These are phyloP conservation scores for Nemania sp. DNA, from an alignment of 2,329 filamentous ascomycete species.

Conservation along the genomic window DNA sequence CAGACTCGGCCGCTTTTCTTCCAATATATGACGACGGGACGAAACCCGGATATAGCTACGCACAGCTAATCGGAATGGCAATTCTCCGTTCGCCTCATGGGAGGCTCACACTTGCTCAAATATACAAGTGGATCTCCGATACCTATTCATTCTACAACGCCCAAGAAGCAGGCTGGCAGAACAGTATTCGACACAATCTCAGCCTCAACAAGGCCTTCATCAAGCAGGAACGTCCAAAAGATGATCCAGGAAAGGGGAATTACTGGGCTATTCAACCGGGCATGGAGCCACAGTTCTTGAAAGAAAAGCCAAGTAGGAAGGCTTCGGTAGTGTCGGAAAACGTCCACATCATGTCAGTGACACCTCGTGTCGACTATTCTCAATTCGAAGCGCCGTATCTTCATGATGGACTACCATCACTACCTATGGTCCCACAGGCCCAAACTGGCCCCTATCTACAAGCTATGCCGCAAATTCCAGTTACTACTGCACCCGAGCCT, in stretches of 20 bases:
- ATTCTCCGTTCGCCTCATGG: constrained; percentile 88
- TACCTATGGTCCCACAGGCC: constrained; percentile 57
- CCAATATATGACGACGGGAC: constrained; percentile 83
- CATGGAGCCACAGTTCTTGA: constrained; percentile 88
- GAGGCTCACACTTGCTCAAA: constrained; percentile 89
- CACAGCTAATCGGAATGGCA: constrained; percentile 95
- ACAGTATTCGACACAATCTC: constrained; percentile 98
- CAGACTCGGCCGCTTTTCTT: constrained; percentile 83
- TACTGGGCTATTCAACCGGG: constrained; percentile 96
- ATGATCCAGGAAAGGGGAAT: constrained; percentile 96
- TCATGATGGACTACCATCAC: constrained; percentile 59
- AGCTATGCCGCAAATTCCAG: constrained; percentile 54
- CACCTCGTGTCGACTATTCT: constrained; percentile 63
- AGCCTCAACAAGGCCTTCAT: constrained; percentile 97
- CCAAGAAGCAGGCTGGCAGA: constrained; percentile 94
- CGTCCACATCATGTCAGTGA: constrained; percentile 66
- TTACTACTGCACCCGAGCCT: constrained; percentile 62
- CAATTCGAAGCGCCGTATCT: constrained; percentile 54
- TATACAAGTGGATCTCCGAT: constrained; percentile 99
- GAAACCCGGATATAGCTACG: constrained; percentile 94
- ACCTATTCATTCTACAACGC: constrained; percentile 89
- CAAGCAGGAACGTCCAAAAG: constrained; percentile 95
- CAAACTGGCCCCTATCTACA: constrained; percentile 51
- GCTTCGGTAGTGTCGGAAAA: constrained; percentile 67
- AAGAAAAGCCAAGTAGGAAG: constrained; percentile 80